A percentile compares a stretch with the other conserved stretches of the same genome.
Evolutionary conservation across 176 grass and related monocot genomes (phyloP).

Genomic region (Paspalum vaginatum): DNA sequence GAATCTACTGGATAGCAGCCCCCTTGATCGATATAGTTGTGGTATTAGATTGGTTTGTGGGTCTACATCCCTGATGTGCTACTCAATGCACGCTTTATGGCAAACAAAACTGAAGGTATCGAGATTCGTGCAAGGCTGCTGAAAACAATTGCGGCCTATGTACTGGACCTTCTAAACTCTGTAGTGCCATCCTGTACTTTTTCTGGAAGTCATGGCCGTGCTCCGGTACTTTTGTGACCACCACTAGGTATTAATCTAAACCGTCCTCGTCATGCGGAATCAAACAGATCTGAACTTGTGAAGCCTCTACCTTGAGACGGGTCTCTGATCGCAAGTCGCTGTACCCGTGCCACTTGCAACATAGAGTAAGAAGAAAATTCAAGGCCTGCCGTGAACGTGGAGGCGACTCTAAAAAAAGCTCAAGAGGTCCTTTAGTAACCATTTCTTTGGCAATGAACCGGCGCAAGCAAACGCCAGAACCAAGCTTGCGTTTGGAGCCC

Average conservation of each 20-base stretch:
- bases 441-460: neutral
- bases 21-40: neutral
- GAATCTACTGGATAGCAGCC: neutral
- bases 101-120: neutral
- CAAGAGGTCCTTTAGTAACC: conserved; percentile 21
- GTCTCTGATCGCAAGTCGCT: conserved; percentile 16
- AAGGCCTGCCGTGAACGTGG: conserved; percentile 37
- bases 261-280: neutral
- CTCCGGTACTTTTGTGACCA: neutral
- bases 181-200: neutral
- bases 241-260: neutral
- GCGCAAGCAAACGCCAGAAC: neutral
- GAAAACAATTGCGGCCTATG: neutral
- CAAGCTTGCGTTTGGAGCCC: neutral
- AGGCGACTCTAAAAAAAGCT: conserved; percentile 32
- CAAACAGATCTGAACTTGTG: conserved; percentile 1
- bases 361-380: conserved; percentile 13
- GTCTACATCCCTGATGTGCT: neutral
- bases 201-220: neutral
- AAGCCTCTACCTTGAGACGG: neutral
- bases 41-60: neutral
- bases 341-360: conserved; percentile 22
- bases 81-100: neutral
- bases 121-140: neutral
- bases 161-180: neutral